These are phyloP conservation scores for Xylaria sp. DNA, from an alignment of 2,329 filamentous ascomycete species.

Conservation along the genomic window DNA sequence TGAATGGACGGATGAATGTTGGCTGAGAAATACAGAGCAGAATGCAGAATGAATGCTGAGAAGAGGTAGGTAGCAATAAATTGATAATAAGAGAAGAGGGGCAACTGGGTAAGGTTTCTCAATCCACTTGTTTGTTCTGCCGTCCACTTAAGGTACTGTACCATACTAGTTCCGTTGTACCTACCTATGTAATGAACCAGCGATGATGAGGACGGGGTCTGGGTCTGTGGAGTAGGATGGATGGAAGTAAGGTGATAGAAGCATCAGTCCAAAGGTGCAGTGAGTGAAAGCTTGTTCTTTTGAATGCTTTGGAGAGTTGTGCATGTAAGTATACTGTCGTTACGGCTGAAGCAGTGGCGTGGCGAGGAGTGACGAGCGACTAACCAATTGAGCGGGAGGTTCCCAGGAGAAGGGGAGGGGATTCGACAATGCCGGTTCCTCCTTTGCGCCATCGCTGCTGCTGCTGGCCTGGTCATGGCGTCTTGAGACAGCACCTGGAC, in stretches of 20 bases:
- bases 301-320: neutral
- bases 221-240: conserved; percentile 13
- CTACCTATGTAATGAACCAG: conserved; percentile 10
- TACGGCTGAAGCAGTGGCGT: conserved; percentile 6
- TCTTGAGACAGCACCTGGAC: conserved; percentile 15
- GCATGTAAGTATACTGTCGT: no score
- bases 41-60: no score
- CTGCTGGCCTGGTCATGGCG: conserved; percentile 26
- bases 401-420: conserved; percentile 23
- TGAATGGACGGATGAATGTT: no score
- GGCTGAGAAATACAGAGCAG: conserved; percentile 13
- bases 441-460: conserved; percentile 2
- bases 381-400: conserved; percentile 4
- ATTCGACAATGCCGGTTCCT: conserved; percentile 29
- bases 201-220: conserved; percentile 22
- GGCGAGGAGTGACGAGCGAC: conserved; percentile 34
- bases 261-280: neutral
- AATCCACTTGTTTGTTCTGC: neutral
- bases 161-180: neutral
- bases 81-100: conserved; percentile 24
- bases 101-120: conserved; percentile 29
- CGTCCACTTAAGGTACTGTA: neutral
- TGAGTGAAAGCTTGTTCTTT: neutral
- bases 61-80: conserved; percentile 18
- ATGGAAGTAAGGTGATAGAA: neutral